Conservation (phyloP, 768 basidiomycete genomes). For the Favolaschia claudopus region DNA sequence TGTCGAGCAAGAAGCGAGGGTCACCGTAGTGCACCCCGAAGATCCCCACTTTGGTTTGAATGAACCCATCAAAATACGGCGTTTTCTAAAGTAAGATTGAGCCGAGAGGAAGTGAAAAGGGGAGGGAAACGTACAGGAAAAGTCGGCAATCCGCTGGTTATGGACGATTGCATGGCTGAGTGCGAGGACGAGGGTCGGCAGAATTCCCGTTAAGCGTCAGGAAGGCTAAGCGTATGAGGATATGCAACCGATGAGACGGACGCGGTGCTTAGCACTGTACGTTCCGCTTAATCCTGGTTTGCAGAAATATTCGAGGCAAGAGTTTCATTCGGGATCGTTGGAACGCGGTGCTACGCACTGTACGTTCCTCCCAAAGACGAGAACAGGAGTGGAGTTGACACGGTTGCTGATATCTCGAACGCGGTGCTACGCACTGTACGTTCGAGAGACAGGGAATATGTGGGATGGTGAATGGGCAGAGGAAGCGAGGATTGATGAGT, state of each 20-base stretch:
- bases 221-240: neutral
- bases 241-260: neutral
- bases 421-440: too few species aligned
- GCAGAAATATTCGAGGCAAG: slow-evolving; percentile 1
- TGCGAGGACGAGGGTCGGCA: neutral
- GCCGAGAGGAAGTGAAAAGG: neutral
- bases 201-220: neutral
- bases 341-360: slow-evolving; percentile 19
- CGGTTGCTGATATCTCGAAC: too few species aligned
- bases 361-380: slow-evolving; percentile 7
- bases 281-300: neutral
- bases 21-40: slow-evolving; percentile 4
- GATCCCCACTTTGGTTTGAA: neutral
- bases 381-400: too few species aligned
- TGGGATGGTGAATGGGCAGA: too few species aligned
- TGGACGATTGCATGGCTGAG: slow-evolving; percentile 12
- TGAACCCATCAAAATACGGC: neutral
- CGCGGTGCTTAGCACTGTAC: slow-evolving; percentile 9
- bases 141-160: neutral
- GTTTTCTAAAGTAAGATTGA: neutral
- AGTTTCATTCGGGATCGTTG: slow-evolving; percentile 4
- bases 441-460: too few species aligned
- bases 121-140: slow-evolving; percentile 5
- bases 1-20: neutral
- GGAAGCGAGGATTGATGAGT: too few species aligned